These are phyloP conservation scores for Nadsonia fulvescens DNA, from an alignment of 805 yeast species.

Conservation along the genomic window DNA sequence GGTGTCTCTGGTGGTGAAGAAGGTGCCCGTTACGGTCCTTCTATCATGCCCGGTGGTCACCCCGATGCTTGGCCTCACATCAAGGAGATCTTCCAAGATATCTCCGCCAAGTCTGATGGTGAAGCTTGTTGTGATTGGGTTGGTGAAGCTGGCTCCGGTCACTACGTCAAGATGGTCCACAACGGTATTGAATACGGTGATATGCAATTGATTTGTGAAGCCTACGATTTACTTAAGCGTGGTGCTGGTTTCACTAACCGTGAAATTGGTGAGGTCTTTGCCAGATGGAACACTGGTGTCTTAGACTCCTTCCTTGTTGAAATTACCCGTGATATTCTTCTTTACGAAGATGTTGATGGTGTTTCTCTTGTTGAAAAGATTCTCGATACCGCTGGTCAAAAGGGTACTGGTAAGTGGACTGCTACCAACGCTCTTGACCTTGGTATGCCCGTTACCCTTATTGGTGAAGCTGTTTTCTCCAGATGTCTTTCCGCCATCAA, in stretches of 20 bases:
- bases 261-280: conserved; percentile 86
- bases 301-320: conserved; percentile 92
- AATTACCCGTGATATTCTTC: conserved; percentile 88
- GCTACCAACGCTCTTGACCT: conserved; percentile 94
- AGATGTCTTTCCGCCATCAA: conserved; percentile 91
- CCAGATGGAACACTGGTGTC: conserved; percentile 93
- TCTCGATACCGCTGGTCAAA: conserved; percentile 93
- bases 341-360: conserved; percentile 78
- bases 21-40: conserved; percentile 98
- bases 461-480: conserved; percentile 96
- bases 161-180: conserved; percentile 98
- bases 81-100: conserved; percentile 88
- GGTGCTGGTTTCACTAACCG: conserved; percentile 76
- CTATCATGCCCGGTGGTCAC: conserved; percentile 99
- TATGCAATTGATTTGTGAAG: conserved; percentile 97
- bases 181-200: conserved; percentile 99
- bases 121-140: conserved; percentile 99
- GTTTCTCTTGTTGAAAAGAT: conserved; percentile 91
- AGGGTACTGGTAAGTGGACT: conserved; percentile 99
- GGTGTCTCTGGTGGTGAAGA: conserved; percentile 99
- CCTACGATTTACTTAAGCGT: conserved; percentile 90
- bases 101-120: conserved; percentile 91
- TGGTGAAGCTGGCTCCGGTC: conserved; percentile 98
- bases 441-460: conserved; percentile 95
- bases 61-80: conserved; percentile 97